Evolutionary conservation across 208 protist species (phyloP).

Genomic region (Zelonia costaricensis): DNA sequence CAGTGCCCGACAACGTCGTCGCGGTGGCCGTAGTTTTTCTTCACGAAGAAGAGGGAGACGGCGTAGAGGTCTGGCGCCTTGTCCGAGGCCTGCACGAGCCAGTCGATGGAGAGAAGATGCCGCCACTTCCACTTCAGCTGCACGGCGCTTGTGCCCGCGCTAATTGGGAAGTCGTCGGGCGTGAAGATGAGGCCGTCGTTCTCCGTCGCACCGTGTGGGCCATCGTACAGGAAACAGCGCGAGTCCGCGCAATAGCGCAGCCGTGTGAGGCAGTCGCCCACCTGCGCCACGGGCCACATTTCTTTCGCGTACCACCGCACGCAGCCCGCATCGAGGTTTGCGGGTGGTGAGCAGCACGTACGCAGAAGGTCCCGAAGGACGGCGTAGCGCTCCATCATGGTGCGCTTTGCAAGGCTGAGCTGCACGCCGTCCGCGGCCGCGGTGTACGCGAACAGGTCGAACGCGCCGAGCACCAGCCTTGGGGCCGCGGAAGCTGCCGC

Average conservation of each 20-base stretch:
- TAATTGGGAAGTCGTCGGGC: slow-evolving; percentile 63
- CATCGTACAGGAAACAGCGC: slow-evolving; percentile 44
- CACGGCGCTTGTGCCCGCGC: slow-evolving; percentile 49
- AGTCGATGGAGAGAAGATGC: slow-evolving; percentile 76
- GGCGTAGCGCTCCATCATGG: slow-evolving; percentile 48
- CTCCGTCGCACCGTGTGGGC: slow-evolving; percentile 45
- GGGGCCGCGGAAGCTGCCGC: not conserved
- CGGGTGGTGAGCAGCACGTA: slow-evolving; percentile 11
- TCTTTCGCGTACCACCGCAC: slow-evolving; percentile 64
- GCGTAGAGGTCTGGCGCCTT: slow-evolving; percentile 34
- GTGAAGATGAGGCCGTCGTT: slow-evolving; percentile 88
- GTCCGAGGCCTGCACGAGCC: slow-evolving; percentile 36
- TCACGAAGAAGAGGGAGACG: slow-evolving; percentile 68
- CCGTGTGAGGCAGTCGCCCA: slow-evolving; percentile 35
- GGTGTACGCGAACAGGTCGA: slow-evolving; percentile 50
- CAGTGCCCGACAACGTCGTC: slow-evolving; percentile 61
- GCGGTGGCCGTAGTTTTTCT: slow-evolving; percentile 63
- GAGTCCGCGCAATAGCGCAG: slow-evolving; percentile 21
- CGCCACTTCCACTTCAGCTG: slow-evolving; percentile 90
- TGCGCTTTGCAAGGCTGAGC: slow-evolving; percentile 8
- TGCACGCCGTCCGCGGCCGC: slow-evolving; percentile 7
- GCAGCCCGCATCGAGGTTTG: not conserved
- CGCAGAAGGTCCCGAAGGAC: slow-evolving; percentile 31
- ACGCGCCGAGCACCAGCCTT: slow-evolving; percentile 44
- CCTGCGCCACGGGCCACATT: slow-evolving; percentile 48